phyloP scores from a whole-genome alignment of 495 filamentous ascomycete genomes.

The Staphylotrichum longicolle region DNA sequence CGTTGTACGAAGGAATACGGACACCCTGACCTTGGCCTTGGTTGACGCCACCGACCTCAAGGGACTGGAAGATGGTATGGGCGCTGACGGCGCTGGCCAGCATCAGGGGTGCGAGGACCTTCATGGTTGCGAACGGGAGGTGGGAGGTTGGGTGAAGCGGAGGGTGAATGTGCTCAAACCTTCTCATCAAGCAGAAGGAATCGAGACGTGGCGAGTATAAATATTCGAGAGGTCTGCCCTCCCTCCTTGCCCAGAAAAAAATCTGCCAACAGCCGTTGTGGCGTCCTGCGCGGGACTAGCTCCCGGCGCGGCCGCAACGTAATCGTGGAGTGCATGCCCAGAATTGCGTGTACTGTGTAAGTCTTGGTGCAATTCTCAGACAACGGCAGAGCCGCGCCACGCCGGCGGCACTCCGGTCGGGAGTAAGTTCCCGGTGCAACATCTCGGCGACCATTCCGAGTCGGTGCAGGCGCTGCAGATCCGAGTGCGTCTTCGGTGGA shows the following conservation, averaged over 20 bases:
- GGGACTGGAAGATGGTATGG: slow-evolving; percentile 36
- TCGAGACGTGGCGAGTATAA: not conserved
- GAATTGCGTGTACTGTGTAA: not conserved
- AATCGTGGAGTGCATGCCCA: slow-evolving; percentile 5
- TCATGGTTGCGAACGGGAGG: slow-evolving; percentile 23
- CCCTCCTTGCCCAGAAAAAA: not conserved
- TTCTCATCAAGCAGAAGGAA: not conserved
- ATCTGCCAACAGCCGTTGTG: not conserved
- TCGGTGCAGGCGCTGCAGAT: slow-evolving; percentile 11
- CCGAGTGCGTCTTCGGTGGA: slow-evolving; percentile 7
- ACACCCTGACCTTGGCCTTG: slow-evolving; percentile 32
- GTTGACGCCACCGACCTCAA: slow-evolving; percentile 33
- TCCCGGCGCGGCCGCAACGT: no score
- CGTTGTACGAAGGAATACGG: slow-evolving; percentile 34
- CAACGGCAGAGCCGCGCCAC: slow-evolving; percentile 8
- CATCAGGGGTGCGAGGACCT: slow-evolving; percentile 29
- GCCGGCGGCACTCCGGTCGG: slow-evolving; percentile 16
- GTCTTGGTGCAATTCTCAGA: not conserved
- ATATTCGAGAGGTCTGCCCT: not conserved
- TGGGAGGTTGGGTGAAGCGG: not conserved
- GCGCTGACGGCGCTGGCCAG: slow-evolving; percentile 31
- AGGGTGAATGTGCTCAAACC: slow-evolving; percentile 10
- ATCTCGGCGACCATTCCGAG: slow-evolving; percentile 25
- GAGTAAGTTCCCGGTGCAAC: slow-evolving; percentile 15
- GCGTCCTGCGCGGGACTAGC: not conserved